Evolutionary conservation across 2,329 filamentous ascomycete species (phyloP), one percentile per base, ranked within the genome.

Genomic region (Trichoderma atrobrunneum): DNA sequence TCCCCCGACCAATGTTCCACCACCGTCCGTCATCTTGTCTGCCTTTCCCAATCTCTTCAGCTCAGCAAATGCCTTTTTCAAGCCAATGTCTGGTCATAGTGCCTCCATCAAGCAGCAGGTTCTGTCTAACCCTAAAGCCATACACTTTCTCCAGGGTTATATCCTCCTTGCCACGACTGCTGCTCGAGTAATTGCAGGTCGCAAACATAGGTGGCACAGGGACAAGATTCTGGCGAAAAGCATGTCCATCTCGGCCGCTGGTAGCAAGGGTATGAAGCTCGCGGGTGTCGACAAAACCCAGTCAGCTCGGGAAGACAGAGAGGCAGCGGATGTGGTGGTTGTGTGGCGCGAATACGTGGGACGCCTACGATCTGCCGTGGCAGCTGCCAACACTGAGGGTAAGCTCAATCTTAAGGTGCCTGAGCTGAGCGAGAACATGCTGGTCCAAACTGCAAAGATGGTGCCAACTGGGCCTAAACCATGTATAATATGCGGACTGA

Each of bases 231-330:
- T 98, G 14, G 89, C 93, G 1, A 94, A 97, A 80, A 91, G 91
- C 78, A 97, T 97, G 93, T 90, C 92, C 71, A 97, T 98, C 73
- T 93, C 93, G 1, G 89, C 90, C 18, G 88, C 91, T 3, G 91
- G 90, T 3, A 88, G 90, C 68, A 93, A 93, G 76, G 91, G 95
- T 4, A 98, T 98, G 95, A 98, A 98, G 82, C 88, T 98, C 24
- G 89, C 92, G 0, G 92, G 93, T 14, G 85, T 98, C 54, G 95
- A 97, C 81, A 95, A 92, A 81, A 88, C 90, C 4, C 94, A 98
- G 80, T 86, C 88, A n/a, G 86, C 89, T 28, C 92, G 93, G 72
- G 95, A 98, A 82, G 92, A 97, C 75, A 89, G 94, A 75, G 94
- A 97, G 82, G 92, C 90, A 0, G 88, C 91, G 8, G 95, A 97